phyloP scores from a whole-genome alignment of 257 asterid genomes.

The Solanum paucissectum region DNA sequence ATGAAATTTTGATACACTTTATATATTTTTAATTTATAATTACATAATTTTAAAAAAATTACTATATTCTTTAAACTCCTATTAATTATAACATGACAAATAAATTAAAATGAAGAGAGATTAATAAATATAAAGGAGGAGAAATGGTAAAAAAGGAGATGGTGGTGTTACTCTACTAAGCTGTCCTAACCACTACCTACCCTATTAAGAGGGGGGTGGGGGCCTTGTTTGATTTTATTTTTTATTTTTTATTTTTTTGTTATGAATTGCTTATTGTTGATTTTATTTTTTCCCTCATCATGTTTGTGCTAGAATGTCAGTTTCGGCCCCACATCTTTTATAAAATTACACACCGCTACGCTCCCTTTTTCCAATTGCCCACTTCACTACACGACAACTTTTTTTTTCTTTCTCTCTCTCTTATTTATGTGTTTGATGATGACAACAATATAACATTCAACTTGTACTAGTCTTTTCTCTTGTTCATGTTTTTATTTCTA shows the following conservation, averaged over 20 bases:
- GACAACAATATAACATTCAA: slow-evolving; percentile 23
- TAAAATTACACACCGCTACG: slow-evolving; percentile 26
- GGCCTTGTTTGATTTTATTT: neutral
- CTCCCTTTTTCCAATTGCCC: slow-evolving; percentile 4
- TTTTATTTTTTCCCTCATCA: slow-evolving; percentile 11
- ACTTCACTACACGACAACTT: slow-evolving; percentile 33
- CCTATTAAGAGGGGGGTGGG: slow-evolving; percentile 4
- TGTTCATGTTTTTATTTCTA: slow-evolving; percentile 2
- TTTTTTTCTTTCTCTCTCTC: neutral
- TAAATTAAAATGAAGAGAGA: neutral
- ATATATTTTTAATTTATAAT: too few species aligned
- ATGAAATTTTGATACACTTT: too few species aligned
- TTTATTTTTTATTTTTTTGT: neutral
- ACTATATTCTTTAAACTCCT: too few species aligned
- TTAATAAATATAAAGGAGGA: neutral
- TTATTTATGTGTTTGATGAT: neutral
- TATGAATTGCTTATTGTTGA: slow-evolving; percentile 12
- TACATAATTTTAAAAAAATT: too few species aligned
- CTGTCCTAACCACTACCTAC: slow-evolving; percentile 56
- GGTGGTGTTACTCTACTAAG: slow-evolving; percentile 23
- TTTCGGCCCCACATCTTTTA: slow-evolving; percentile 14
- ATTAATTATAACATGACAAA: neutral
- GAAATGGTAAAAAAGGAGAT: neutral
- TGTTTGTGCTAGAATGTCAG: slow-evolving; percentile 15
- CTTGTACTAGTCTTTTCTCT: neutral